Conservation (phyloP, 2,329 filamentous ascomycete genomes). For the Talaromyces sp. region DNA sequence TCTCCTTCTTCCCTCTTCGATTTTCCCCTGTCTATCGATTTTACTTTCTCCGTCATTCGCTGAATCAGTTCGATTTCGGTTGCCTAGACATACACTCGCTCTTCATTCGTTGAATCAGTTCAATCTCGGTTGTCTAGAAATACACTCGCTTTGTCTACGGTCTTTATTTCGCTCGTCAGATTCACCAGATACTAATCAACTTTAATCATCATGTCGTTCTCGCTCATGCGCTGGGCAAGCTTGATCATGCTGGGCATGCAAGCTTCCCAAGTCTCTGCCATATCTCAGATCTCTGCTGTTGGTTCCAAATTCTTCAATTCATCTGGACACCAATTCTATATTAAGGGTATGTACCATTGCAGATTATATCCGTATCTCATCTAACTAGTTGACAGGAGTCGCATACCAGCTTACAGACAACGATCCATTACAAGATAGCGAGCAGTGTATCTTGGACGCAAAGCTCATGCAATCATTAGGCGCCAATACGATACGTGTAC, state of each 20-base stretch:
- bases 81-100: constrained; percentile 15
- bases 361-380: neutral
- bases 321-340: constrained; percentile 76
- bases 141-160: constrained; percentile 12
- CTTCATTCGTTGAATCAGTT: constrained; percentile 9
- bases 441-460: too few relatives aligned
- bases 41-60: constrained; percentile 8
- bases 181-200: neutral
- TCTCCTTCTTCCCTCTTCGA: neutral
- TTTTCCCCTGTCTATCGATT: neutral
- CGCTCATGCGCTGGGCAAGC: constrained; percentile 19
- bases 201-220: constrained; percentile 13
- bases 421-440: too few relatives aligned
- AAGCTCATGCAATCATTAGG: too few relatives aligned
- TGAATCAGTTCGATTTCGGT: neutral
- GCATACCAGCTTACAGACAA: constrained; percentile 66
- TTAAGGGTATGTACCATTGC: constrained; percentile 61
- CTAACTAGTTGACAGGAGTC: constrained; percentile 54
- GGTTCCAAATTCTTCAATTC: constrained; percentile 84
- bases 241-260: constrained; percentile 30
- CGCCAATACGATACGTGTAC: constrained; percentile 69
- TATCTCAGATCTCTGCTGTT: constrained; percentile 57
- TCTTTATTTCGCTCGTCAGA: neutral
- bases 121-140: constrained; percentile 1
- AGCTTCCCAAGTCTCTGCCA: constrained; percentile 35